A percentile compares a stretch with the other conserved stretches of the same genome.
Evolutionary conservation across 2,329 filamentous ascomycete species (phyloP).

Genomic region (Penicillium carneum): DNA sequence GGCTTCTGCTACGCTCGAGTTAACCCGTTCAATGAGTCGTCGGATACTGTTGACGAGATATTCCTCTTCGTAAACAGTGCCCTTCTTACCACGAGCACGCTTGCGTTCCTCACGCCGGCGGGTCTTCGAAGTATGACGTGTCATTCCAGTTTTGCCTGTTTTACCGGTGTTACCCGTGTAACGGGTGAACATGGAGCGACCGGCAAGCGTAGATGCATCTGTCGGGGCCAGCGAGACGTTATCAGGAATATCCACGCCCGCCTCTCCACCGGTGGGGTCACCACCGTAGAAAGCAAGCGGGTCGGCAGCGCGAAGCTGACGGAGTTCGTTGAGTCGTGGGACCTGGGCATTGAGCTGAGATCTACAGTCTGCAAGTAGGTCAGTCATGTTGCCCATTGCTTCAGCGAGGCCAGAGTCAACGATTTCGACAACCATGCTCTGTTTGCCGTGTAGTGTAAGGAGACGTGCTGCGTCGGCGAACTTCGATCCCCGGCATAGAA

Average conservation of each 20-base stretch:
- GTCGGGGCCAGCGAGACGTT: constrained; percentile 91
- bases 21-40: constrained; percentile 81
- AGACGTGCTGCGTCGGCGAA: constrained; percentile 90
- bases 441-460: constrained; percentile 66
- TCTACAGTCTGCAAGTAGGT: constrained; percentile 92
- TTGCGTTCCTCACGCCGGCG: constrained; percentile 91
- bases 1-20: constrained; percentile 74
- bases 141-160: constrained; percentile 54
- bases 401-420: constrained; percentile 83
- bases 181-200: constrained; percentile 87
- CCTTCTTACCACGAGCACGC: constrained; percentile 90
- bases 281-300: constrained; percentile 89
- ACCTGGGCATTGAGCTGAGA: constrained; percentile 83
- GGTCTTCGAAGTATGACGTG: constrained; percentile 83
- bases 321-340: constrained; percentile 82
- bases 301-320: constrained; percentile 80
- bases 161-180: constrained; percentile 89
- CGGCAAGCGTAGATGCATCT: constrained; percentile 75
- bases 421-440: constrained; percentile 69
- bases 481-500: constrained; percentile 83
- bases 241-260: constrained; percentile 78
- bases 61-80: constrained; percentile 96
- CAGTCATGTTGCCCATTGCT: constrained; percentile 80
- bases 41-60: constrained; percentile 90
- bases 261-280: constrained; percentile 63